A percentile compares a stretch with the other conserved stretches of the same genome.
phyloP scores from a whole-genome alignment of 202 grass and related monocot genomes.

The Setaria viridis region DNA sequence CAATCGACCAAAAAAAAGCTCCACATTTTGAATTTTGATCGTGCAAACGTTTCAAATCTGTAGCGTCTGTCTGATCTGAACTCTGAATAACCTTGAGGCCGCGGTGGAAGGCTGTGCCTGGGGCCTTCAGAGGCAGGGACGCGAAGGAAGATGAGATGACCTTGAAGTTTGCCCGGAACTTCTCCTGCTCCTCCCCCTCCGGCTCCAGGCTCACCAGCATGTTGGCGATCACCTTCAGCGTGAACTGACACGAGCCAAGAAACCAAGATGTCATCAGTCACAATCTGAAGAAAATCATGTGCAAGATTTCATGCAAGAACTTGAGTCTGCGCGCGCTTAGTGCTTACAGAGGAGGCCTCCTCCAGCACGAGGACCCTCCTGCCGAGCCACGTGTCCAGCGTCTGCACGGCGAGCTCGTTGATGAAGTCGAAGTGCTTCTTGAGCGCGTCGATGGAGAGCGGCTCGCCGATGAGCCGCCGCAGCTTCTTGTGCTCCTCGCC shows the following conservation, averaged over 20 bases:
- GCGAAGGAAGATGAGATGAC: constrained; percentile 72
- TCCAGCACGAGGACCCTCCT: constrained; percentile 60
- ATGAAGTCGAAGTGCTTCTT: constrained; percentile 67
- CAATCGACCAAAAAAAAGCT: background rate
- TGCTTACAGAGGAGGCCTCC: constrained; percentile 60
- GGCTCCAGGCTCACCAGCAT: constrained; percentile 78
- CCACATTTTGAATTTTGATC: background rate
- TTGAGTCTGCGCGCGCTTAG: too few species aligned
- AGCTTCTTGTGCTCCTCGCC: constrained; percentile 77
- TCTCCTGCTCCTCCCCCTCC: constrained; percentile 59
- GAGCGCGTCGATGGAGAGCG: constrained; percentile 68
- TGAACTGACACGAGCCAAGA: constrained; percentile 46
- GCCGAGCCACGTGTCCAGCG: constrained; percentile 52
- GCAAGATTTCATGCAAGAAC: too few species aligned
- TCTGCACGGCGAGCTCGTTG: constrained; percentile 56
- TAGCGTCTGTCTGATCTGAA: background rate
- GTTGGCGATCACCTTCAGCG: constrained; percentile 73
- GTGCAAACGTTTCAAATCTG: background rate
- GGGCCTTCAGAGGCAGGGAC: constrained; percentile 65
- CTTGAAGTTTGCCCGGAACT: constrained; percentile 78
- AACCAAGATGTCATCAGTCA: background rate
- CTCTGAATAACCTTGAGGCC: constrained; percentile 45
- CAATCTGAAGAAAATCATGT: background rate
- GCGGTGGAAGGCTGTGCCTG: constrained; percentile 64
- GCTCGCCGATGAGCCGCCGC: constrained; percentile 63